Evolutionary conservation across 805 yeast species (phyloP).

Genomic region (Lachancea dasiensis): DNA sequence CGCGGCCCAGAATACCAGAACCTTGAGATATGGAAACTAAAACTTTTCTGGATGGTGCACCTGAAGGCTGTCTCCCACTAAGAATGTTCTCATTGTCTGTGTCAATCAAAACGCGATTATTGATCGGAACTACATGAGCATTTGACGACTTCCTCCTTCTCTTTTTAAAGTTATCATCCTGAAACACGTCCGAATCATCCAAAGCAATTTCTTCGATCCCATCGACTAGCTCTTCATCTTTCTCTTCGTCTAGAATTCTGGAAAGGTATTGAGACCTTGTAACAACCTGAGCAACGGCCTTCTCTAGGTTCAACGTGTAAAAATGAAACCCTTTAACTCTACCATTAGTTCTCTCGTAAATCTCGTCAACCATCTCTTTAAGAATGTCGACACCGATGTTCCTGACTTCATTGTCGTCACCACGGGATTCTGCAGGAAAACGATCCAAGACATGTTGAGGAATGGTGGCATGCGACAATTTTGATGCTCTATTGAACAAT

Average conservation of each 20-base stretch:
- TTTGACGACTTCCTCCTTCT: conserved; percentile 30
- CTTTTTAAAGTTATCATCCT: conserved; percentile 17
- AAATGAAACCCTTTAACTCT: conserved; percentile 82
- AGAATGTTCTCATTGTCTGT: conserved; percentile 20
- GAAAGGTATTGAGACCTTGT: conserved; percentile 52
- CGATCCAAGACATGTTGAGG: conserved; percentile 49
- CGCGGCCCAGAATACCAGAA: conserved; percentile 76
- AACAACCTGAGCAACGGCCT: conserved; percentile 81
- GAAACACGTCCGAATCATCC: conserved; percentile 10
- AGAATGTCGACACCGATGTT: conserved; percentile 74
- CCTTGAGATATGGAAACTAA: conserved; percentile 78
- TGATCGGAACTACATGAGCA: conserved; percentile 30
- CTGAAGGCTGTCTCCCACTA: conserved; percentile 19
- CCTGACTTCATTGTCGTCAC: conserved; percentile 78
- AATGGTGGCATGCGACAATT: conserved; percentile 77
- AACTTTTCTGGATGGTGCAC: conserved; percentile 43
- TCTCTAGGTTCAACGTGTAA: conserved; percentile 87
- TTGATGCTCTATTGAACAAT: conserved; percentile 82
- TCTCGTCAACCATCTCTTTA: conserved; percentile 53
- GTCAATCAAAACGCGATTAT: conserved; percentile 38
- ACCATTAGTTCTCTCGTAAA: conserved; percentile 48
- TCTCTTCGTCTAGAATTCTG: conserved; percentile 40
- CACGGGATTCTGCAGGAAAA: conserved; percentile 49
- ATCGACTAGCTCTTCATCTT: conserved; percentile 35
- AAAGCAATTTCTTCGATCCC: conserved; percentile 28